Conservation (phyloP, 1,284 basidiomycete species). For the Ceratobasidium sp. region DNA sequence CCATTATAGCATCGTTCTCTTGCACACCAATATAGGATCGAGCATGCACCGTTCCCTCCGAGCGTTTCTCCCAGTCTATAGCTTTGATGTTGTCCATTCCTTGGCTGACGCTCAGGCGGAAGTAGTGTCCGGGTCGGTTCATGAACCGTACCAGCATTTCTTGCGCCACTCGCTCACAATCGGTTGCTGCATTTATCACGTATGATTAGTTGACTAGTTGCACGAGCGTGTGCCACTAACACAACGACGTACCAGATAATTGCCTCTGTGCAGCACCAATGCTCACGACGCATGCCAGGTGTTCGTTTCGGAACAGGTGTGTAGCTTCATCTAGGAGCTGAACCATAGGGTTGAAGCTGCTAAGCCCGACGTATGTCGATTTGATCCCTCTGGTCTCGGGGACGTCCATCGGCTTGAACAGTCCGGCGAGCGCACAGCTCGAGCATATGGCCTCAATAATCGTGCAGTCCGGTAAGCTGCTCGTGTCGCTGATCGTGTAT, state of each 20-base stretch:
- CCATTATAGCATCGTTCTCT: not conserved
- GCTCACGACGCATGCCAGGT: not conserved
- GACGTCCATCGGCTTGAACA: constrained; percentile 16
- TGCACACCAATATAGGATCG: not conserved
- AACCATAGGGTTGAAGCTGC: not conserved
- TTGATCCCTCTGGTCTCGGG: not conserved
- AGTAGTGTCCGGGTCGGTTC: not conserved
- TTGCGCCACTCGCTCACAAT: not conserved
- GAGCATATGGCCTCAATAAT: constrained; percentile 16
- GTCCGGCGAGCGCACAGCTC: not conserved
- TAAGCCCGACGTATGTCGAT: not conserved
- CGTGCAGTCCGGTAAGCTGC: not conserved
- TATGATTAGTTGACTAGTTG: too few species aligned
- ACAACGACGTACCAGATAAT: not conserved
- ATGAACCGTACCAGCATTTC: not conserved
- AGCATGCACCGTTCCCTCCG: not conserved
- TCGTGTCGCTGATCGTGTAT: not conserved
- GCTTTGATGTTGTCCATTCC: not conserved
- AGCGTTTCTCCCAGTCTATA: constrained; percentile 5
- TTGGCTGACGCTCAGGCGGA: constrained; percentile 8
- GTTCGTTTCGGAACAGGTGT: not conserved
- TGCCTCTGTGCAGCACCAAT: not conserved
- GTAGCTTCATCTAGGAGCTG: not conserved
- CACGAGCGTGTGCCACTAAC: not conserved
- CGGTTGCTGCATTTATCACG: too few species aligned